Evolutionary conservation across 495 filamentous ascomycete genomes (phyloP).

Genomic region (Penicillium samsonianum): DNA sequence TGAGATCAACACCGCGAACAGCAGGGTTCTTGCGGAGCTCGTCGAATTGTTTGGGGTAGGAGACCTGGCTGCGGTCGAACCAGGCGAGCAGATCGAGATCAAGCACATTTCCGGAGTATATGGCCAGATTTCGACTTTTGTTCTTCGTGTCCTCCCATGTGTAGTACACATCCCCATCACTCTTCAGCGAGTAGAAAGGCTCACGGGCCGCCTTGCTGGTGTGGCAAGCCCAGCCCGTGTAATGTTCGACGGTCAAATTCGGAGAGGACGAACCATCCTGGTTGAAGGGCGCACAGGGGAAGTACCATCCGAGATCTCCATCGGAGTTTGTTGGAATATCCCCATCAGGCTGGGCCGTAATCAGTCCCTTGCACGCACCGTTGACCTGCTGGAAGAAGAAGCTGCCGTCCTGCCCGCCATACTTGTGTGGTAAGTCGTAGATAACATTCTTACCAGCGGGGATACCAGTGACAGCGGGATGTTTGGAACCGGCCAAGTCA

Average conservation of each 20-base stretch:
- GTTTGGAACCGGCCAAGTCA: conserved; percentile 69
- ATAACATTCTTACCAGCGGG: conserved; percentile 69
- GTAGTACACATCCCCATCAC: conserved; percentile 79
- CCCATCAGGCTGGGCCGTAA: conserved; percentile 67
- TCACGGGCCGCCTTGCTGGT: conserved; percentile 66
- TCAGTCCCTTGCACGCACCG: conserved; percentile 90
- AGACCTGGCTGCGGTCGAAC: conserved; percentile 87
- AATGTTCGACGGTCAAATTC: conserved; percentile 72
- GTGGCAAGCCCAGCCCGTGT: conserved; percentile 88
- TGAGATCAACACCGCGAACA: conserved; percentile 87
- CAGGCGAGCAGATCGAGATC: conserved; percentile 89
- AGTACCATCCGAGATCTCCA: conserved; percentile 91
- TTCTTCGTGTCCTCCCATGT: conserved; percentile 96
- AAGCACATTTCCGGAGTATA: conserved; percentile 91
- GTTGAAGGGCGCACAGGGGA: conserved; percentile 87
- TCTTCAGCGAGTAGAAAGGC: conserved; percentile 67
- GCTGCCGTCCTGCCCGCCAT: conserved; percentile 87
- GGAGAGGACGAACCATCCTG: conserved; percentile 85
- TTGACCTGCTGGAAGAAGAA: conserved; percentile 99
- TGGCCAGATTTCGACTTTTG: conserved; percentile 79
- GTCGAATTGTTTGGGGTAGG: conserved; percentile 74
- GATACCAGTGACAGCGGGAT: conserved; percentile 80
- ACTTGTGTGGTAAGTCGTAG: conserved; percentile 76
- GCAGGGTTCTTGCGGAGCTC: conserved; percentile 72
- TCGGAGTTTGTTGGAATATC: conserved; percentile 74